Evolutionary conservation across 306 rosid genomes (phyloP), one percentile per base, ranked within the genome.

Genomic region (Sicyos baderoa): DNA sequence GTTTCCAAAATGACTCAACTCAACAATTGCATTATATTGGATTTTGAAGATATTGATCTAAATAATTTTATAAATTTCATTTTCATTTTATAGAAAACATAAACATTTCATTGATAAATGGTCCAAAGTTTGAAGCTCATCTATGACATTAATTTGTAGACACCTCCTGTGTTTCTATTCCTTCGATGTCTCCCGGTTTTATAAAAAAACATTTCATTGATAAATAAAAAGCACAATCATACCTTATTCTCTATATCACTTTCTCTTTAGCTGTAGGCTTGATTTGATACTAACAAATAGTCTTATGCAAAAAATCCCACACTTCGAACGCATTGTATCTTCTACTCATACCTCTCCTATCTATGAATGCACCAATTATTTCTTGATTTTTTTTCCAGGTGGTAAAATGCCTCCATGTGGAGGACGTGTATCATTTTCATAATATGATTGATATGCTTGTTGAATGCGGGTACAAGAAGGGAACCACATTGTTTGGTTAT

Each of bases 401-500:
- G 74, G 81, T 79, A 8, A 92, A 92, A 72, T 87, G 86, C 64
- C 18, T 89, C 44, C 93, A 82, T 76, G 79, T 92, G 81, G 19
- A 81, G 23, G 96, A 84, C 23, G 88, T 88, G 8, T 92, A 88
- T 82, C 90, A 89, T 74, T 92, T 87, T 72, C 98, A 92, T 83
- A 91, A 81, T 72, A 85, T 92, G 91, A 92, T 92, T 70, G 89
- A 86, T 35, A 86, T 87, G 95, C 96, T 92, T 55, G 80, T 92
- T 56, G 81, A 45, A 47, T 89, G 96, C 55, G 96, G 98, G 11
- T 87, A 86, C 72, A 79, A 86, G 78, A 89, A 92, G 76, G 98
- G 98, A 64, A 83, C 95, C 74, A 92, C 98, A 37, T 83, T 89
- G 82, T 92, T 89, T 82, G 98, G 98, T 62, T 92, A 76, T 63